Conservation (phyloP, 345 rosid species). For the Anastatica hierochuntica region DNA sequence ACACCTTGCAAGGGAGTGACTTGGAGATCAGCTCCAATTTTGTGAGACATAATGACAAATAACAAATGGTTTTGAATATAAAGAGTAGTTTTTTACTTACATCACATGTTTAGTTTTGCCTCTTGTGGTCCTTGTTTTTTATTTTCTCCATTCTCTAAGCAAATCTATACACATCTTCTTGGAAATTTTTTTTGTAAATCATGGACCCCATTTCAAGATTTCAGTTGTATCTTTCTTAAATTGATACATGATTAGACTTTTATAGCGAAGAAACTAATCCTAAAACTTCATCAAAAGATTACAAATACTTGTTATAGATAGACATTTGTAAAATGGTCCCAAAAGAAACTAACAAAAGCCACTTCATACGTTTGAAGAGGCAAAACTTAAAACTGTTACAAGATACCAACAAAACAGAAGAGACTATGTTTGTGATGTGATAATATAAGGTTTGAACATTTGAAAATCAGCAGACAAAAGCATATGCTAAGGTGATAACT, state of each 20-base stretch:
- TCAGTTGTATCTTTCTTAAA: constrained; percentile 26
- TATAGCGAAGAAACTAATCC: constrained; percentile 12
- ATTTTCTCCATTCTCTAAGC: constrained; percentile 29
- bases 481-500: constrained; percentile 27
- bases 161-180: constrained; percentile 24
- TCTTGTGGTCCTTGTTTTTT: constrained; percentile 23
- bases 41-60: constrained; percentile 31
- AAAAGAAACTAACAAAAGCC: constrained; percentile 24
- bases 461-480: constrained; percentile 24
- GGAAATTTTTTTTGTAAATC: not conserved
- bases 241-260: constrained; percentile 23
- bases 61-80: constrained; percentile 25
- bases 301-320: constrained; percentile 16
- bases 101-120: constrained; percentile 24
- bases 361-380: constrained; percentile 28
- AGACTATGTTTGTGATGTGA: too few species aligned
- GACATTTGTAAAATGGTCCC: constrained; percentile 21
- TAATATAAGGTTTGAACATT: constrained; percentile 22
- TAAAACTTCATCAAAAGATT: not conserved
- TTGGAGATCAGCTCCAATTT: constrained; percentile 27
- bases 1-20: constrained; percentile 27
- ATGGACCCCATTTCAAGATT: constrained; percentile 31
- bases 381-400: constrained; percentile 14
- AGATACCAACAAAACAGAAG: constrained; percentile 23
- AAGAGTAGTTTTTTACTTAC: constrained; percentile 14